Percentiles rank a stretch among this genome's conserved stretches.
Evolutionary conservation across 2,329 filamentous ascomycete species (phyloP).

Genomic region (Colletotrichum lupini): DNA sequence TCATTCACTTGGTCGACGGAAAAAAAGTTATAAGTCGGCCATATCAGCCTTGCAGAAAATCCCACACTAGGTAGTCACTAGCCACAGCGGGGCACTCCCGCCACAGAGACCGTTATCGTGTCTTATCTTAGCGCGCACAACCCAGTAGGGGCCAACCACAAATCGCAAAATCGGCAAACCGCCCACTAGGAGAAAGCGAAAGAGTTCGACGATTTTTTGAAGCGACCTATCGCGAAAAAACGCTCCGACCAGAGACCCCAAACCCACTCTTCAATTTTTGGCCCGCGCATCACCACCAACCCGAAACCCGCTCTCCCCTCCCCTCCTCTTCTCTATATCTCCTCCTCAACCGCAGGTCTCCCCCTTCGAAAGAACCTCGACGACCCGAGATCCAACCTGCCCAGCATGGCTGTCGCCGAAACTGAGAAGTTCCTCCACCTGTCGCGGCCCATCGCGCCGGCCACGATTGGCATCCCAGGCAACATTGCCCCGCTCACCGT

Average conservation of each 20-base stretch:
- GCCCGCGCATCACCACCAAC: conserved; percentile 18
- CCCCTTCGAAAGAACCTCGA: conserved; percentile 1
- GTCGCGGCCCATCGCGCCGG: conserved; percentile 88
- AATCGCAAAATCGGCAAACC: conserved; percentile 51
- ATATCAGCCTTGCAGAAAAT: conserved; percentile 38
- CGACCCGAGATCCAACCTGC: conserved; percentile 42
- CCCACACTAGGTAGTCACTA: conserved; percentile 27
- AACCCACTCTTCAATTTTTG: conserved; percentile 40
- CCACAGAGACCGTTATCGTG: conserved; percentile 38
- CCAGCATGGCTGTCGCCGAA: conserved; percentile 79
- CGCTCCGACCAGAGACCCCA: conserved; percentile 15
- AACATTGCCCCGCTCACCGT: conserved; percentile 93
- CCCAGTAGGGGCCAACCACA: conserved; percentile 54
- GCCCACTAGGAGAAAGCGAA: conserved; percentile 50
- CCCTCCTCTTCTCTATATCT: conserved; percentile 32
- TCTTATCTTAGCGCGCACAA: conserved; percentile 67
- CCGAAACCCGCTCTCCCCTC: conserved; percentile 34
- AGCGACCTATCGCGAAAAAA: conserved; percentile 25
- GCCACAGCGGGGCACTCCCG: conserved; percentile 38
- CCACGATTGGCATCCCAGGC: conserved; percentile 80
- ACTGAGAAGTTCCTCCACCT: conserved; percentile 93
- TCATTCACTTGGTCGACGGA: conserved; percentile 5
- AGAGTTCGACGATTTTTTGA: conserved; percentile 32
- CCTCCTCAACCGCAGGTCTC: conserved; percentile 16
- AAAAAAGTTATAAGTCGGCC: conserved; percentile 37